phyloP scores from a whole-genome alignment of 1,139 yeast genomes.

The Candida buenavistaensis region DNA sequence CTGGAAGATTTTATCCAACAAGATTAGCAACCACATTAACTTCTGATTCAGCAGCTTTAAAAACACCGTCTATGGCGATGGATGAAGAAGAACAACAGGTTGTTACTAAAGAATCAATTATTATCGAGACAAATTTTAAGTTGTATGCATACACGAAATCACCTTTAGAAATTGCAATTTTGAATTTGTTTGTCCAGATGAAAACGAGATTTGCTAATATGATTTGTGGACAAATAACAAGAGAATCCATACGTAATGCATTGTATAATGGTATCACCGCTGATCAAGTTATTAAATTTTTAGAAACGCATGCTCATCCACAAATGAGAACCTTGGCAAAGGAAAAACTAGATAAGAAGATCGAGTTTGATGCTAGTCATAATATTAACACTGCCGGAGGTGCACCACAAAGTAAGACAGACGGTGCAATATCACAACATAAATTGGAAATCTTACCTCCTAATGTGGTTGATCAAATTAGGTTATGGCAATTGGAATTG shows the following conservation, averaged over 20 bases:
- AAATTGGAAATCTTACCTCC: conserved; percentile 78
- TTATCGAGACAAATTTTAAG: conserved; percentile 91
- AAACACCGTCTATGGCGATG: conserved; percentile 70
- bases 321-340: conserved; percentile 80
- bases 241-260: conserved; percentile 88
- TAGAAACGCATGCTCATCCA: conserved; percentile 92
- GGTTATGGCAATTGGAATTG: conserved; percentile 92
- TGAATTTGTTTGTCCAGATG: conserved; percentile 82
- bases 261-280: conserved; percentile 89
- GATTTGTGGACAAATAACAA: conserved; percentile 90
- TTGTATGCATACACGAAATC: conserved; percentile 93
- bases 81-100: conserved; percentile 52
- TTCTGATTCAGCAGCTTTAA: conserved; percentile 71
- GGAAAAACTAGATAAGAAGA: conserved; percentile 62
- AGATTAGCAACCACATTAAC: conserved; percentile 88
- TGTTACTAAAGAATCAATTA: conserved; percentile 62
- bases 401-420: conserved; percentile 31
- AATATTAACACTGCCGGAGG: conserved; percentile 53
- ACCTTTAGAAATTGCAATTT: conserved; percentile 90
- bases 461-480: conserved; percentile 92
- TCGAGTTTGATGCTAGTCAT: conserved; percentile 63
- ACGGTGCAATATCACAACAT: conserved; percentile 36
- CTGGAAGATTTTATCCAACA: conserved; percentile 82
- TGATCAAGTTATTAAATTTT: conserved; percentile 85
- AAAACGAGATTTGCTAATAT: conserved; percentile 84